These are phyloP conservation scores for Gardenia jasminoides DNA, from an alignment of 257 asterid genomes.

Conservation along the genomic window DNA sequence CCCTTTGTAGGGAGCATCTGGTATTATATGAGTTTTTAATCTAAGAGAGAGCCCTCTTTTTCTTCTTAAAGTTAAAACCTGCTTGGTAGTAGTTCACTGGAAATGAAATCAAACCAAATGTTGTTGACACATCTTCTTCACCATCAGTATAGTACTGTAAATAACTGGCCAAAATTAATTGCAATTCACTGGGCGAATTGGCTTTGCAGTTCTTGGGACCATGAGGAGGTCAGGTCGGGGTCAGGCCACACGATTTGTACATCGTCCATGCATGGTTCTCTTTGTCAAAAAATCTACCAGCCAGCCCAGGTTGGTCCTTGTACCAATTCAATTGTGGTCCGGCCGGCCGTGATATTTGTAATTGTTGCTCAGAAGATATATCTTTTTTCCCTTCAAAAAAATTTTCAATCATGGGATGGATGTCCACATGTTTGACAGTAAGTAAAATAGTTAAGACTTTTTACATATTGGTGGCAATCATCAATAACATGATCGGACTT, in stretches of 20 bases:
- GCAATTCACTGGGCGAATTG: not conserved
- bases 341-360: not conserved
- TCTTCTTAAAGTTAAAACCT: slow-evolving; percentile 19
- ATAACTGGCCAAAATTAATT: not conserved
- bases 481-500: too few species aligned
- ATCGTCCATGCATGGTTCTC: not conserved
- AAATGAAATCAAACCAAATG: slow-evolving; percentile 29
- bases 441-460: too few species aligned
- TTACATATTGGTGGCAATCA: too few species aligned
- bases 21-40: not conserved
- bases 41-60: not conserved
- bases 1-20: slow-evolving; percentile 43
- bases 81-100: slow-evolving; percentile 14
- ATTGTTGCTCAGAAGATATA: too few species aligned
- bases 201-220: not conserved
- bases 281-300: not conserved
- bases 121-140: slow-evolving; percentile 35
- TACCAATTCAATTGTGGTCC: not conserved
- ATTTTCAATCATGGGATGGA: not conserved
- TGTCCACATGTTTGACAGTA: too few species aligned
- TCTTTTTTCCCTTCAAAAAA: too few species aligned
- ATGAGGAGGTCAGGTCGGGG: not conserved
- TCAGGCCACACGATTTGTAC: not conserved
- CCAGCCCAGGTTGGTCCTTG: not conserved
- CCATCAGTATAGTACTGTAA: slow-evolving; percentile 5